phyloP scores from a whole-genome alignment of 2,329 filamentous ascomycete species.

The Exophiala aquamarina region DNA sequence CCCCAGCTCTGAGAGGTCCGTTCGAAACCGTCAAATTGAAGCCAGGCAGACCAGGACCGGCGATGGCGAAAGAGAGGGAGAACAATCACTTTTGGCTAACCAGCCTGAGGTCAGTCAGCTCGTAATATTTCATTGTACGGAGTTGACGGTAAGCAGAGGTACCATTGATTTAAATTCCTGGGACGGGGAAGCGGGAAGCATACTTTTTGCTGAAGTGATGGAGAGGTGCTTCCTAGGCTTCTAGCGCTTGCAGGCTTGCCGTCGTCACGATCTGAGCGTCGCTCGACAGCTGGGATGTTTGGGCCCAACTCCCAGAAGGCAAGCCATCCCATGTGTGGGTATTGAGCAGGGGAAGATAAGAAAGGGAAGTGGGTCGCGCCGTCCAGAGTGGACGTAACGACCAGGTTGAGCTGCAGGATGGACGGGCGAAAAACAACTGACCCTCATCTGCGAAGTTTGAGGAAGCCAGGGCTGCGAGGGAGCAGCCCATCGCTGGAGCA shows the following conservation, averaged over 20 bases:
- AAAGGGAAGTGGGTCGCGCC: constrained; percentile 22
- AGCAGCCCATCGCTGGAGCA: constrained; percentile 18
- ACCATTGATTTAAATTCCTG: constrained; percentile 20
- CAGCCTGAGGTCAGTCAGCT: constrained; percentile 22
- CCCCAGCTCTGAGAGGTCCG: constrained; percentile 22
- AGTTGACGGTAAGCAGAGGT: constrained; percentile 19
- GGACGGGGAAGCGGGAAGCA: constrained; percentile 25
- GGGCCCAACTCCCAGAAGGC: constrained; percentile 17
- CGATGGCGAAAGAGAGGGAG: constrained; percentile 17
- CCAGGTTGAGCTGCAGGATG: not conserved
- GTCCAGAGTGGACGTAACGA: constrained; percentile 16
- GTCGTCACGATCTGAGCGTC: constrained; percentile 25
- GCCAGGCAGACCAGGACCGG: constrained; percentile 16
- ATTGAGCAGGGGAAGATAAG: constrained; percentile 3
- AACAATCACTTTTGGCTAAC: constrained; percentile 18
- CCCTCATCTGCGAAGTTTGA: not conserved
- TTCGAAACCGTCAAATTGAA: constrained; percentile 19
- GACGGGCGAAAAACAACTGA: too few relatives aligned
- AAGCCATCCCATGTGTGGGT: constrained; percentile 11
- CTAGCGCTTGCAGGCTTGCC: constrained; percentile 18
- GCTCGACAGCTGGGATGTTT: constrained; percentile 17
- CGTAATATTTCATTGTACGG: constrained; percentile 22
- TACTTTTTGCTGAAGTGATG: constrained; percentile 17
- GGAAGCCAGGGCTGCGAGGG: constrained; percentile 1
- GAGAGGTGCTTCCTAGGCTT: constrained; percentile 24